phyloP scores from a whole-genome alignment of 2,329 filamentous ascomycete species.

The Arthrobotrys sinensis region DNA sequence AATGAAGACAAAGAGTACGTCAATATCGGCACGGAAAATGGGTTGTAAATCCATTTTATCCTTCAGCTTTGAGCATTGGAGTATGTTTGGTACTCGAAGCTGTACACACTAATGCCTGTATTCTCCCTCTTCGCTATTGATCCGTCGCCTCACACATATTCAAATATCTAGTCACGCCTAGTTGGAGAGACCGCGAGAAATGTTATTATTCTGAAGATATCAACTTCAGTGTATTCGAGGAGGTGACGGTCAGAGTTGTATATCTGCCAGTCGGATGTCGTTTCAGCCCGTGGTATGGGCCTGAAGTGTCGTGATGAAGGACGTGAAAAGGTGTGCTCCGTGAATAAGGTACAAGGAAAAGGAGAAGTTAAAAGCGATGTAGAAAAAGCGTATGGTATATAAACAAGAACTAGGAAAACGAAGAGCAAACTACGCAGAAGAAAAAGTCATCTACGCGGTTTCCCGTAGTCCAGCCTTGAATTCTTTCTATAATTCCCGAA shows the following conservation, averaged over 20 bases:
- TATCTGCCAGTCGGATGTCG: slow-evolving; percentile 25
- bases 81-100: slow-evolving; percentile 69
- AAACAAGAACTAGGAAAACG: slow-evolving; percentile 37
- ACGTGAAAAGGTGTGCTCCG: slow-evolving; percentile 39
- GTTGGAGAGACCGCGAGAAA: slow-evolving; percentile 13
- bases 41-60: slow-evolving; percentile 62
- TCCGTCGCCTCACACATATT: not conserved
- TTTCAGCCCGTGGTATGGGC: slow-evolving; percentile 11
- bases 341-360: slow-evolving; percentile 55
- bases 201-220: slow-evolving; percentile 46
- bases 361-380: slow-evolving; percentile 38
- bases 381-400: slow-evolving; percentile 55
- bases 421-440: slow-evolving; percentile 44
- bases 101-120: slow-evolving; percentile 72
- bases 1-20: slow-evolving; percentile 71
- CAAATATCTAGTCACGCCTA: slow-evolving; percentile 29
- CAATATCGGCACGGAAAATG: slow-evolving; percentile 71
- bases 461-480: slow-evolving; percentile 96
- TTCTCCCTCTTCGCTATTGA: slow-evolving; percentile 10
- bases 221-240: slow-evolving; percentile 48
- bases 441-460: slow-evolving; percentile 74
- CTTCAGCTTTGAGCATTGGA: slow-evolving; percentile 63
- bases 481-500: slow-evolving; percentile 82
- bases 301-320: slow-evolving; percentile 22
- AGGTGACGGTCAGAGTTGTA: slow-evolving; percentile 20